These are phyloP conservation scores for Gracilaria domingensis DNA, from an alignment of 23 red algal genomes.

Conservation along the genomic window DNA sequence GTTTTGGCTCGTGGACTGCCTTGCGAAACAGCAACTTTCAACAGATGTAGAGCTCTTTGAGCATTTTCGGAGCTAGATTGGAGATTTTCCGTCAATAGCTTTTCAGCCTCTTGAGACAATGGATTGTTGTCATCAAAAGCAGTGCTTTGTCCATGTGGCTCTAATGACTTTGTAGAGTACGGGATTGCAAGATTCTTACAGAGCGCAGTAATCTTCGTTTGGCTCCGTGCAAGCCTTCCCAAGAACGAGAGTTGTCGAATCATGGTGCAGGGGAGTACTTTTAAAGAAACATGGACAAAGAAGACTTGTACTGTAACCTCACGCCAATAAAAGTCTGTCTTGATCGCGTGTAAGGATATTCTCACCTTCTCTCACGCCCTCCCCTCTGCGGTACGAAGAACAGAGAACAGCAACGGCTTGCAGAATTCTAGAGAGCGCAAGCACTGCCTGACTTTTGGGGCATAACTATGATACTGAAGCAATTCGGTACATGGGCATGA, in stretches of 20 bases:
- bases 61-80: background rate
- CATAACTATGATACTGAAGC: no score
- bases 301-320: background rate
- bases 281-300: background rate
- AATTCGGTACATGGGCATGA: no score
- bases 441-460: no score
- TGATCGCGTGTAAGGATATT: background rate
- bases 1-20: conserved; percentile 59
- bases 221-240: background rate
- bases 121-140: background rate
- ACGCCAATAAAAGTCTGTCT: background rate
- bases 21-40: conserved; percentile 7
- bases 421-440: no score
- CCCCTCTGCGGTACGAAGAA: background rate
- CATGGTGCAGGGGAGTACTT: background rate
- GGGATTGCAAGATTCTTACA: background rate
- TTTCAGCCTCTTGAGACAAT: conserved; percentile 6
- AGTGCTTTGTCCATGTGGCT: background rate
- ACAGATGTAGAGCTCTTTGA: conserved; percentile 10
- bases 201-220: background rate
- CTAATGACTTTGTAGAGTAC: background rate
- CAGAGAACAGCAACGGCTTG: no score
- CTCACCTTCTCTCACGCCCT: no score
- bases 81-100: background rate
- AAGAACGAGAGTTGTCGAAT: background rate